Evolutionary conservation across 2,329 filamentous ascomycete species (phyloP).

Genomic region (Coniochaeta ligniaria): DNA sequence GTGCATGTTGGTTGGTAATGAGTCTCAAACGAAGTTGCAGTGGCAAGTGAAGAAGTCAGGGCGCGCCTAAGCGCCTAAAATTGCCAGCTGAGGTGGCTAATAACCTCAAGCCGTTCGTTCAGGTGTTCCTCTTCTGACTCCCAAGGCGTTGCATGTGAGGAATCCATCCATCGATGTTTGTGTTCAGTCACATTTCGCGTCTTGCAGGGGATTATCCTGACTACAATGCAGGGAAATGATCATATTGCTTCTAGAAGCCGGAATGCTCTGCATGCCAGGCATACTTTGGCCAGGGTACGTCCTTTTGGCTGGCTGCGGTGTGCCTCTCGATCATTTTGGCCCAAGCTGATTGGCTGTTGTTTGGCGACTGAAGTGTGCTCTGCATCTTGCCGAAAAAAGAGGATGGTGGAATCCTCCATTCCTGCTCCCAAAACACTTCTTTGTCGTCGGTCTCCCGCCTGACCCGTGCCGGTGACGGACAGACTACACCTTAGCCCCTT

Average conservation of each 20-base stretch:
- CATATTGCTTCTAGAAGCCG: background rate
- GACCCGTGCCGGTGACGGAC: background rate
- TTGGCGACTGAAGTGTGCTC: background rate
- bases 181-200: background rate
- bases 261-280: background rate
- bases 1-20: background rate
- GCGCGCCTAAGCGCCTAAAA: background rate
- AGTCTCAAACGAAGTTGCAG: background rate
- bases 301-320: background rate
- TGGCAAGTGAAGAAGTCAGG: background rate
- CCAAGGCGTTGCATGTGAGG: background rate
- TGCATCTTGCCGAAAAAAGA: background rate
- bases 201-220: background rate
- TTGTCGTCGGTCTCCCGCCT: background rate
- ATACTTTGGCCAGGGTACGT: background rate
- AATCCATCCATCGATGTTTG: background rate
- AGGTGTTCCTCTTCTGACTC: background rate
- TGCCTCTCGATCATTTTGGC: background rate
- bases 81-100: background rate
- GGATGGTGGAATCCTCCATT: background rate
- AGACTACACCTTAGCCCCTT: background rate
- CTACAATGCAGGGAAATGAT: background rate
- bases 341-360: slow-evolving; percentile 1
- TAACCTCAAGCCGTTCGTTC: background rate
- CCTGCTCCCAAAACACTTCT: background rate